A percentile compares a stretch with the other conserved stretches of the same genome.
phyloP scores from a whole-genome alignment of 805 yeast genomes.

The Naumovozyma castellii region DNA sequence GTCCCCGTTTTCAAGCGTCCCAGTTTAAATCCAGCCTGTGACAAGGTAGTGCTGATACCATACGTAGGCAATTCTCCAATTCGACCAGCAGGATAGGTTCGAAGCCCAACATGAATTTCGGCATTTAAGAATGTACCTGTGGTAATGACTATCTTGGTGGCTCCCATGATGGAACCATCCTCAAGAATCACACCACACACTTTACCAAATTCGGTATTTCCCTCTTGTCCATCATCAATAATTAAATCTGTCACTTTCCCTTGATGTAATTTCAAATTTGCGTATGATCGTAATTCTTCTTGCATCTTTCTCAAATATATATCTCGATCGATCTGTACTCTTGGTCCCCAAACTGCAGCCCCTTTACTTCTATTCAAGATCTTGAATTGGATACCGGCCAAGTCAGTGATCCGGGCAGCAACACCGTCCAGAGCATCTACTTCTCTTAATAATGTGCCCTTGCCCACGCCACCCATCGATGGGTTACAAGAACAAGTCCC shows the following conservation, averaged over 20 bases:
- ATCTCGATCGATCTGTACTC: constrained; percentile 89
- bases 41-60: constrained; percentile 74
- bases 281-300: constrained; percentile 42
- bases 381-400: constrained; percentile 87
- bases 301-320: constrained; percentile 79
- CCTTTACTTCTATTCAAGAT: constrained; percentile 81
- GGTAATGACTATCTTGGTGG: constrained; percentile 71
- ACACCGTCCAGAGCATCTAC: constrained; percentile 96
- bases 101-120: constrained; percentile 85
- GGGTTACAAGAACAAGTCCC: constrained; percentile 98
- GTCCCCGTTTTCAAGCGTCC: constrained; percentile 96
- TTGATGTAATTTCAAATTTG: constrained; percentile 44
- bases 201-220: constrained; percentile 8
- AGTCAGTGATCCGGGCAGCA: constrained; percentile 75
- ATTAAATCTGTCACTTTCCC: constrained; percentile 82
- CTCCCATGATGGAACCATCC: constrained; percentile 49
- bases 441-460: constrained; percentile 85
- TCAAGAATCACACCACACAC: constrained; percentile 67
- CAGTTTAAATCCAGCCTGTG: constrained; percentile 65
- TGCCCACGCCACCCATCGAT: constrained; percentile 96
- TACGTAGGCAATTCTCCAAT: constrained; percentile 87
- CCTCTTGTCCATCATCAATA: constrained; percentile 33
- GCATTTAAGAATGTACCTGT: constrained; percentile 95
- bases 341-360: constrained; percentile 94
- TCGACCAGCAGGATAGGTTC: constrained; percentile 79